Evolutionary conservation across 306 rosid species (phyloP).

Genomic region (Quercus wislizeni): DNA sequence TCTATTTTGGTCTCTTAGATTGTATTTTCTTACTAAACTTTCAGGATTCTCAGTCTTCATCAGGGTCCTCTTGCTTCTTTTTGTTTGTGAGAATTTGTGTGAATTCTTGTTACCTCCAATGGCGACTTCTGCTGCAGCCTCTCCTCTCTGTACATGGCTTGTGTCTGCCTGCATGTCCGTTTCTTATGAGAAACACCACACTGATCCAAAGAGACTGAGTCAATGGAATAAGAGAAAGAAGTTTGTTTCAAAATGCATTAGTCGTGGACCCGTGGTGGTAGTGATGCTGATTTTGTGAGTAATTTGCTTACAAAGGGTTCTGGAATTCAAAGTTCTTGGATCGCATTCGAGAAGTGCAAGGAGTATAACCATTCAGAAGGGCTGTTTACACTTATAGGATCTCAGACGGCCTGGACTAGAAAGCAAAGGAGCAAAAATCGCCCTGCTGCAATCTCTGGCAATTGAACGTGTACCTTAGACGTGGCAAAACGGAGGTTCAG

Average conservation of each 20-base stretch:
- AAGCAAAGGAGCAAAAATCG: conserved; percentile 47
- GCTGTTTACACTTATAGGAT: conserved; percentile 46
- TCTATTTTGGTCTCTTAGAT: background rate
- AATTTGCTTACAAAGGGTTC: conserved; percentile 56
- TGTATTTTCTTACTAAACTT: background rate
- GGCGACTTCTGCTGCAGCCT: conserved; percentile 56
- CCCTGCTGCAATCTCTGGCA: conserved; percentile 47
- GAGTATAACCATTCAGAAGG: conserved; percentile 40
- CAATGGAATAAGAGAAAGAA: conserved; percentile 33
- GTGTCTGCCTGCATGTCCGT: conserved; percentile 94
- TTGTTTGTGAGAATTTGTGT: background rate
- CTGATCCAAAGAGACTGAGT: conserved; percentile 27
- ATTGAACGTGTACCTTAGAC: background rate
- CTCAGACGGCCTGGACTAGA: conserved; percentile 40
- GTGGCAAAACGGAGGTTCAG: no score
- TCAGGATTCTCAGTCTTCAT: background rate
- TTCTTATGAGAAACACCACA: conserved; percentile 52
- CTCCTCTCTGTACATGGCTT: conserved; percentile 90
- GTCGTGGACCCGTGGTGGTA: background rate
- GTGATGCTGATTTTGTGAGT: conserved; percentile 30
- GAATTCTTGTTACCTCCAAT: conserved; percentile 20
- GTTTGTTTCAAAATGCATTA: conserved; percentile 32
- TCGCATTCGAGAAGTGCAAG: conserved; percentile 60
- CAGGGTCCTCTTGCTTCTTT: background rate
- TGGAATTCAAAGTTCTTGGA: conserved; percentile 63